Base-by-base conservation (phyloP, 164 flowering plant genomes). In the Nymphaea thermarum region DNA sequence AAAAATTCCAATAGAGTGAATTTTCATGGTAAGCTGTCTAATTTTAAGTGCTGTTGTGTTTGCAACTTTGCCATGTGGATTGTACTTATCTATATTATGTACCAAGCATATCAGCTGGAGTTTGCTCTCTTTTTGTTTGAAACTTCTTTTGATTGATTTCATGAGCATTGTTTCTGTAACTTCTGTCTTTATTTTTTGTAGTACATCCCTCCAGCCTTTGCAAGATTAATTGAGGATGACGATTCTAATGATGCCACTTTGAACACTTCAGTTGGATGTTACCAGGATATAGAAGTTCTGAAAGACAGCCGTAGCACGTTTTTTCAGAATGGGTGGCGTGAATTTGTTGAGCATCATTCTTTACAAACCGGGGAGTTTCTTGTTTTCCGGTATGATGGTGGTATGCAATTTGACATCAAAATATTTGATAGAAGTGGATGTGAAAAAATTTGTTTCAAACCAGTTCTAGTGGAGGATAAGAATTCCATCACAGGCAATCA, bases 311-410 rank as follows among this genome's bases (percentile, higher is more conserved):
- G 71, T 43, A 78, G 68, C 6, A 66, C 80, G 57, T 80, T 74
- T 67, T 68, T 91, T 57, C 59, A 75, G 60, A 60, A 74, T 67
- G 97, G 91, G 42, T 89, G 97, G 97, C 65, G 76, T 12, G 70
- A 67, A 5, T 89, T 89, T 78, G 85, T 81, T 45, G 75, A 70
- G n/a, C 91, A 85, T 73, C 82, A 89, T 73, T 72, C 44, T 12
- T 43, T 87, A 43, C 78, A 78, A 64, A 65, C 63, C 42, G 87
- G 86, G 12, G 88, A 91, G 70, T 66, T 84, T 60, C 68, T 87
- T 64, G 86, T 89, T 60, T 85, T 91, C 44, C 79, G 84, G 73
- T 83, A 91, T 71, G 77, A 83, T 72, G 93, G 91, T 15, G 65
- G 80, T 71, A 74, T 80, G 78, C 67, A 74, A 55, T 89, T 89